Conservation (phyloP, 495 filamentous ascomycete species). For the Alectoria sarmentosa region DNA sequence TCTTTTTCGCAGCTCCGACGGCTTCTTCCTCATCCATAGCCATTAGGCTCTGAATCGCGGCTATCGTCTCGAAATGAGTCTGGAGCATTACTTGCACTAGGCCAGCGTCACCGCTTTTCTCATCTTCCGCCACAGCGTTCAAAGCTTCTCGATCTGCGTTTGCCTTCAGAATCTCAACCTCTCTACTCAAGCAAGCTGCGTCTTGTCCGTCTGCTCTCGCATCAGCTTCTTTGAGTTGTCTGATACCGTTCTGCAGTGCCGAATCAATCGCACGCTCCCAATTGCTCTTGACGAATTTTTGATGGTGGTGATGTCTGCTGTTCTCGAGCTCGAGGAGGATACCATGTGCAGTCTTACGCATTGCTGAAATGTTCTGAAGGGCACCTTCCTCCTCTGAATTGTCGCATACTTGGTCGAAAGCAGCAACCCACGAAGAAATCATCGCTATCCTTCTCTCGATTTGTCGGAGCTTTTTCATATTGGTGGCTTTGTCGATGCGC, state of each 20-base stretch:
- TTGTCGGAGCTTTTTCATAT: constrained; percentile 76
- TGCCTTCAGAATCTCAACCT: constrained; percentile 76
- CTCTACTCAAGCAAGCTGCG: constrained; percentile 61
- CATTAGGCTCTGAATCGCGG: constrained; percentile 71
- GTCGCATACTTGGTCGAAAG: constrained; percentile 79
- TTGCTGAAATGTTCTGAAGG: constrained; percentile 59
- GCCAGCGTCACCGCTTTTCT: constrained; percentile 69
- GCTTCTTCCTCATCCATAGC: constrained; percentile 76
- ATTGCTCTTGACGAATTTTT: constrained; percentile 65
- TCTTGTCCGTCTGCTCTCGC: constrained; percentile 62
- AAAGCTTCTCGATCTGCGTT: constrained; percentile 79
- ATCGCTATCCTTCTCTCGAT: constrained; percentile 78
- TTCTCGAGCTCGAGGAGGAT: constrained; percentile 81
- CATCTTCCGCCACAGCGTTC: constrained; percentile 70
- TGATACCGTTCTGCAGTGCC: constrained; percentile 76
- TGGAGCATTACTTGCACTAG: constrained; percentile 75
- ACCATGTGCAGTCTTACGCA: constrained; percentile 82
- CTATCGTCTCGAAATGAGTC: constrained; percentile 86
- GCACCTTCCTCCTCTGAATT: constrained; percentile 57
- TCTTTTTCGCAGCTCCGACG: constrained; percentile 66
- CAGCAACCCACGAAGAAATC: constrained; percentile 84
- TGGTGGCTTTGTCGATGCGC: constrained; percentile 65
- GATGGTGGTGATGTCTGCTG: constrained; percentile 84
- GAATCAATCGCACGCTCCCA: constrained; percentile 85
- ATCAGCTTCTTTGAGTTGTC: constrained; percentile 68